Conservation (phyloP, 2,329 filamentous ascomycete genomes). For the Amauroascus niger region DNA sequence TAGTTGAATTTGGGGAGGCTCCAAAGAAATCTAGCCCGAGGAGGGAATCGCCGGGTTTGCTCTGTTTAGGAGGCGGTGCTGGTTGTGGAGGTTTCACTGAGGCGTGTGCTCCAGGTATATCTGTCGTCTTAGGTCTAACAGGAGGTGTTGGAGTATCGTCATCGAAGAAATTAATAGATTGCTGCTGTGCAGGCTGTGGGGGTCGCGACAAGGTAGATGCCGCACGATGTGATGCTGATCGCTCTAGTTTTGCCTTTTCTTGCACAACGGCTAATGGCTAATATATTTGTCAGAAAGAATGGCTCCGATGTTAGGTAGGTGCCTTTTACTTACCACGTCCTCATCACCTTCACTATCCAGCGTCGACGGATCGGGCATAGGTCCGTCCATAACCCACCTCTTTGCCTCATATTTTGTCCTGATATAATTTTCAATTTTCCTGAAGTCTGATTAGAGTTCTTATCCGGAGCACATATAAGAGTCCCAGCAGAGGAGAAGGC, state of each 20-base stretch:
- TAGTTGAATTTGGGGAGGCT: constrained; percentile 57
- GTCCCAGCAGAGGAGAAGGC: constrained; percentile 20
- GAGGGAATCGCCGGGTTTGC: constrained; percentile 73
- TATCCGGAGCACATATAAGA: constrained; percentile 7
- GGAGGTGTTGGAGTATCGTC: constrained; percentile 53
- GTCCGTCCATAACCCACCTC: constrained; percentile 98
- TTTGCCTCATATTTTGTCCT: constrained; percentile 98
- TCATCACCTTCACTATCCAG: constrained; percentile 78
- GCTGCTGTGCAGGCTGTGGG: constrained; percentile 20
- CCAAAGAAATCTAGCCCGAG: constrained; percentile 90
- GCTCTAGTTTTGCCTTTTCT: constrained; percentile 59
- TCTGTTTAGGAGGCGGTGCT: constrained; percentile 47
- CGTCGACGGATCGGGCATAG: constrained; percentile 82
- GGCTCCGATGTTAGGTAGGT: background rate
- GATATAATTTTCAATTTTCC: constrained; percentile 99
- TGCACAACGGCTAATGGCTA: constrained; percentile 58
- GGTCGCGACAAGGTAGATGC: constrained; percentile 38
- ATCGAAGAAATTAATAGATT: constrained; percentile 72
- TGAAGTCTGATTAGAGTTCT: constrained; percentile 20
- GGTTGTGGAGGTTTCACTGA: constrained; percentile 35
- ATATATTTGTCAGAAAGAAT: constrained; percentile 17
- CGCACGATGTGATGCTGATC: constrained; percentile 47
- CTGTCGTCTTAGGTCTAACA: constrained; percentile 61
- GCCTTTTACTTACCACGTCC: constrained; percentile 56
- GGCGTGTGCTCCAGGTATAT: constrained; percentile 26